Base-by-base conservation (phyloP, 2,329 filamentous ascomycete genomes). In the Colletotrichum sp. region DNA sequence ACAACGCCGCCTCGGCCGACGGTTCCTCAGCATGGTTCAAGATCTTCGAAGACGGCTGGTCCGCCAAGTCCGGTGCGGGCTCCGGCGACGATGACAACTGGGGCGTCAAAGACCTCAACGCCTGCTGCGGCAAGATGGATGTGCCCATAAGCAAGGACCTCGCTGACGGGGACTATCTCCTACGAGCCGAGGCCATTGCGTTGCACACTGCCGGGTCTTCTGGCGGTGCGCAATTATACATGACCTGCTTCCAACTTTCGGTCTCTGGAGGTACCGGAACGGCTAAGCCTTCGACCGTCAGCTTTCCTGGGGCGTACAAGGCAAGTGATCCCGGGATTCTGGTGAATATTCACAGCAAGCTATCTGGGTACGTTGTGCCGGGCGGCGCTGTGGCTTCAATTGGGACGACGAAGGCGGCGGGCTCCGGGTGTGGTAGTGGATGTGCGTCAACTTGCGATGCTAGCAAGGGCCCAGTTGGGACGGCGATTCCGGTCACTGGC, bases 21-120 rank as follows among this genome's bases (percentile, higher is more conserved):
- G 85, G 85, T 13, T 81, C 82, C 2, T 78, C 82, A 4, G 79
- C 81, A 6, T 90, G 86, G 86, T 89, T 90, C 83, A 90, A 90
- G 82, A 85, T 90, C 74, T 87, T 85, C 76, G 84, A 87, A 73
- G 83, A 87, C 75, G 85, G 86, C 4, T 86, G 86, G 84, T 59
- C 72, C 9, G 75, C 79, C 2, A 82, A 82, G 70, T 31, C 79
- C 29, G 61, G 66, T 29, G 80, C 81, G n/a, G 75, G 76, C 29
- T 86, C 86, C 54, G 85, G 85, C n/a, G 81, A 81, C 55, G 80
- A 80, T 13, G 86, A 88, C 76, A 84, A 85, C 77, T 89, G 85
- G 85, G 85, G 84, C 47, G 84, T 82, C 63, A 84, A 83, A 75
- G 82, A 84, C 67, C 78, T 84, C 71, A 84, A 84, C 76, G 57